Conservation (phyloP, 768 basidiomycete species). For the Cyathus striatus region DNA sequence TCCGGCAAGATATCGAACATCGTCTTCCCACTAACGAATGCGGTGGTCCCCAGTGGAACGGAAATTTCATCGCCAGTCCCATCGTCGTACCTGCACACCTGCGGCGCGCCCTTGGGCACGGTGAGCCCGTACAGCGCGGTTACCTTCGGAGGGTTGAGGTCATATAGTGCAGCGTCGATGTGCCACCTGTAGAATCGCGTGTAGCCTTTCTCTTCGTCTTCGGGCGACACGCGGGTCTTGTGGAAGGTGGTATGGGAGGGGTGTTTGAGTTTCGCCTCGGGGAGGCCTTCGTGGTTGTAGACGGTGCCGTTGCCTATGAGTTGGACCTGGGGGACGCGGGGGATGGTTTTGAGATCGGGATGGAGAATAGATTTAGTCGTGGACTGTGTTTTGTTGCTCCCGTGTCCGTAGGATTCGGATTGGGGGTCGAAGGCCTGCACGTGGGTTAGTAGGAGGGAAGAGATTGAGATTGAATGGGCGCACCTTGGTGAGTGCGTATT, state of each 20-base stretch:
- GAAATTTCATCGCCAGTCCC: conserved; percentile 75
- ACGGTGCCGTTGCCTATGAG: conserved; percentile 85
- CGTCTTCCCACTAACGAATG: conserved; percentile 71
- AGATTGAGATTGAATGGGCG: neutral
- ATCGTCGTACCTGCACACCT: conserved; percentile 75
- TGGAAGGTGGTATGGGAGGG: conserved; percentile 84
- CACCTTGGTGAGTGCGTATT: conserved; percentile 61
- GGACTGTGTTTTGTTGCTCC: conserved; percentile 75
- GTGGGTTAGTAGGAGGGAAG: neutral
- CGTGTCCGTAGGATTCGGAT: conserved; percentile 69
- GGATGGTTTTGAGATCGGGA: conserved; percentile 84
- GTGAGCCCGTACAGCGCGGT: conserved; percentile 77
- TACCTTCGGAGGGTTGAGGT: conserved; percentile 68
- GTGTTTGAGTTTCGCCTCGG: conserved; percentile 76
- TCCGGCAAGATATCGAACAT: conserved; percentile 77
- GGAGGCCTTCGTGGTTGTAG: conserved; percentile 76
- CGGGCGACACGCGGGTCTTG: conserved; percentile 64
- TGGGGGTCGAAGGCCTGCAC: conserved; percentile 64
- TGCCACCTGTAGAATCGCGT: conserved; percentile 90
- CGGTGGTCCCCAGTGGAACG: conserved; percentile 83
- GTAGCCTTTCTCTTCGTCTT: conserved; percentile 65
- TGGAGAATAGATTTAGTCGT: conserved; percentile 75
- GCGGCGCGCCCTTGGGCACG: conserved; percentile 58
- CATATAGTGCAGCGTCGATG: conserved; percentile 82
- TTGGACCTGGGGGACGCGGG: conserved; percentile 81